Base-by-base conservation (phyloP, 495 filamentous ascomycete species). In the Penicillium argentinense region DNA sequence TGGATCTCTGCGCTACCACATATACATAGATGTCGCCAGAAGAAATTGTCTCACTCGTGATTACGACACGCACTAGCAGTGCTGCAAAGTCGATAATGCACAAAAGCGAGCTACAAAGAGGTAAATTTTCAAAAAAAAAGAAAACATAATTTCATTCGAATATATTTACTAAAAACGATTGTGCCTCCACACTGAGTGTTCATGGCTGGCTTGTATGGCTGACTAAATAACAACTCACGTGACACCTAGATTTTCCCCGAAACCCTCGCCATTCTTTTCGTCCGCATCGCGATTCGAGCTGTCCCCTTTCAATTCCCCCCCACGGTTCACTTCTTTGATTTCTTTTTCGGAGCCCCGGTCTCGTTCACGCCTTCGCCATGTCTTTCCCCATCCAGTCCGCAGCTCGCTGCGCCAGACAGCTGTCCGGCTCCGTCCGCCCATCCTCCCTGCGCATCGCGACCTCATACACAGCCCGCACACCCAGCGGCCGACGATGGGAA, bases 381-480 rank as follows among this genome's bases (percentile, higher is more conserved):
- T 73, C 72, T 17, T 58, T 75, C 53, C 40, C 70, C 43, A 60
- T 64, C 30, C 68, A 73, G 46, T 41, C 61, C 59, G 70, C 71
- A 62, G 70, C 66, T 51, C 72, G 72, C 45, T 68, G 66, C 69
- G 68, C 64, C 65, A 60, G 72, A 66, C 71, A 73, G 59, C 63
- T 71, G 57, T 63, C 60, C 57, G 57, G 60, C 61, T 70, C 64
- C 68, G 70, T 66, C 67, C 69, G 47, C 64, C 71, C 59, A 52
- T 67, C 65, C 56, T 59, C 59, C 56, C 67, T 73, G 66, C 70
- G 69, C 60, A 65, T 74, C 50, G 66, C 69, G 56, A 62, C 59
- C 44, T 52, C 70, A 72, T 76, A 71, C 54, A 61, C 60, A 58
- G 61, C 64, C 55, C 68, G 68, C 62, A 71, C 68, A 52, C 54